Conservation (phyloP, 2,329 filamentous ascomycete species). For the Diaporthe nobilis region DNA sequence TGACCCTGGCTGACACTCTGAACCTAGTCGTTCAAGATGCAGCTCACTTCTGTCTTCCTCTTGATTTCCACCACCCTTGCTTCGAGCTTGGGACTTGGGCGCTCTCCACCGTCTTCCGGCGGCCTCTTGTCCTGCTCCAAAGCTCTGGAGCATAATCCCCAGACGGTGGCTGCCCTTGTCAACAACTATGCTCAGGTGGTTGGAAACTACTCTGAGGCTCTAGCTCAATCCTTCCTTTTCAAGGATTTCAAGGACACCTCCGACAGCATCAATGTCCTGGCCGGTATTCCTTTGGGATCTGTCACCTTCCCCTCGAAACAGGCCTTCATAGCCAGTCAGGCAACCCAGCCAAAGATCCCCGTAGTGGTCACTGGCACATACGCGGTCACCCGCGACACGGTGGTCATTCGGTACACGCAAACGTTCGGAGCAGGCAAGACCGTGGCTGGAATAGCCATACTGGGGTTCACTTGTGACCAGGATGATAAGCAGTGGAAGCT, state of each 20-base stretch:
- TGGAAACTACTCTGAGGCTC: slow-evolving; percentile 38
- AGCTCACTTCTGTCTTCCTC: background rate
- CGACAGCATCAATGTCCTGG: slow-evolving; percentile 52
- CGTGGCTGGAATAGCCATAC: slow-evolving; percentile 51
- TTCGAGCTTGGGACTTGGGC: background rate
- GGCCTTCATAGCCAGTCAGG: slow-evolving; percentile 51
- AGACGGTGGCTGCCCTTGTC: slow-evolving; percentile 18
- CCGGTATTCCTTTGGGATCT: slow-evolving; percentile 48
- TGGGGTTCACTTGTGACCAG: slow-evolving; percentile 42
- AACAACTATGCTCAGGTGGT: slow-evolving; percentile 36
- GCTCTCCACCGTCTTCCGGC: background rate
- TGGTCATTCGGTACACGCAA: slow-evolving; percentile 51
- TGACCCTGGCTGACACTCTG: background rate
- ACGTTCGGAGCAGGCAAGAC: slow-evolving; percentile 44
- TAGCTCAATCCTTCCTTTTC: slow-evolving; percentile 43
- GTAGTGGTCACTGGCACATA: slow-evolving; percentile 47
- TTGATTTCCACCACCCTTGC: background rate
- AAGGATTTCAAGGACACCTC: slow-evolving; percentile 50
- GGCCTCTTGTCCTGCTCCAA: background rate
- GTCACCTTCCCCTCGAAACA: slow-evolving; percentile 51
- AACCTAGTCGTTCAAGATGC: slow-evolving; percentile 2
- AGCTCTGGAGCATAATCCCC: background rate
- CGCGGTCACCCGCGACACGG: slow-evolving; percentile 49
- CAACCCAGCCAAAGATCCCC: slow-evolving; percentile 45
- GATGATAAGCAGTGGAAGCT: slow-evolving; percentile 49